phyloP scores from a whole-genome alignment of 495 filamentous ascomycete genomes.

The Bacidia gigantensis region DNA sequence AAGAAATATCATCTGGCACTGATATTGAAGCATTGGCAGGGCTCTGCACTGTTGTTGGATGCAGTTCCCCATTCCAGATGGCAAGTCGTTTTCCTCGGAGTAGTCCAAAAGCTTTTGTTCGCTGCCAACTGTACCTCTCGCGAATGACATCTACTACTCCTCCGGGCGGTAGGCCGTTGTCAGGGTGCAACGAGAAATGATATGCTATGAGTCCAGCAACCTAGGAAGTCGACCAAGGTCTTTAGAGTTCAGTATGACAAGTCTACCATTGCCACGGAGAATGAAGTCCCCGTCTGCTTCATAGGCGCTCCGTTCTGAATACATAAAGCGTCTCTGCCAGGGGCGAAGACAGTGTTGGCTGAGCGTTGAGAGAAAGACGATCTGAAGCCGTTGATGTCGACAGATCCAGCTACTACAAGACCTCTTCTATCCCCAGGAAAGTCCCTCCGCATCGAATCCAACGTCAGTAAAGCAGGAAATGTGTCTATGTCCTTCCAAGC shows the following conservation, averaged over 20 bases:
- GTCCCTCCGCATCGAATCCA: not conserved
- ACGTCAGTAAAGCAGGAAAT: not conserved
- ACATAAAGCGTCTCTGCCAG: not conserved
- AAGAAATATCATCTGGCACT: not conserved
- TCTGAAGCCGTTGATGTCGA: not conserved
- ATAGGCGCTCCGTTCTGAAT: not conserved
- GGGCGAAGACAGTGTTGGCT: too few species aligned
- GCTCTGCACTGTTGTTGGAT: not conserved
- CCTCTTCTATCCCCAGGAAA: not conserved
- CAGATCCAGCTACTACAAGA: not conserved
- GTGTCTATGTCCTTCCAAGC: not conserved
- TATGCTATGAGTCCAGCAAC: not conserved
- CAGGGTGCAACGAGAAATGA: not conserved
- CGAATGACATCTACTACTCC: not conserved
- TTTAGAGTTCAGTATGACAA: not conserved
- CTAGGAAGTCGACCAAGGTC: not conserved
- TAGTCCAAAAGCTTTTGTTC: not conserved
- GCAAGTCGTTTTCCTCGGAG: not conserved
- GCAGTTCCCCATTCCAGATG: not conserved
- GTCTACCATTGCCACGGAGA: not conserved
- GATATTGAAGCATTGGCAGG: not conserved
- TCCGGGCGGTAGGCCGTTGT: not conserved
- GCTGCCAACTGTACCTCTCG: not conserved
- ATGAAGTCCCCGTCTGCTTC: not conserved
- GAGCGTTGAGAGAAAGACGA: too few species aligned